These are phyloP conservation scores for Fusarium graminum DNA, from an alignment of 2,329 filamentous ascomycete genomes.

Conservation along the genomic window DNA sequence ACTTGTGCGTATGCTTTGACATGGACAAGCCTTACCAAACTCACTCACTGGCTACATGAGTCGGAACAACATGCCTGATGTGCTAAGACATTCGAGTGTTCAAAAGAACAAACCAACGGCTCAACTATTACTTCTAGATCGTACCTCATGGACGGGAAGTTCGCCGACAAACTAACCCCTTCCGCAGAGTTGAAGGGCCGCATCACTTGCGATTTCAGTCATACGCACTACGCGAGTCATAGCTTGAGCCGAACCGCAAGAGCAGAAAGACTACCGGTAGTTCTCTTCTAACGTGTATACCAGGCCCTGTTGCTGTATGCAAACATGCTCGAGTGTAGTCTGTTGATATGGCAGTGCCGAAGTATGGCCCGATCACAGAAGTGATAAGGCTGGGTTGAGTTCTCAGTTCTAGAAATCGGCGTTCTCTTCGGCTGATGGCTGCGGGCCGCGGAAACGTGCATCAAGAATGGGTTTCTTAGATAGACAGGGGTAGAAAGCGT, in stretches of 20 bases:
- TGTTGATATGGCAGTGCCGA: background rate
- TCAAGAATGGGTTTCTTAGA: constrained; percentile 1
- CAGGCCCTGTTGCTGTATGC: too few species aligned
- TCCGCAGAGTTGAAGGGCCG: too few species aligned
- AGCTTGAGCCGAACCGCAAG: too few species aligned
- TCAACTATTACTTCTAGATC: too few species aligned
- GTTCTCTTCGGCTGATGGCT: constrained; percentile 5
- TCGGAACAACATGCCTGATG: constrained; percentile 3
- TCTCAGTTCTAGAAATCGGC: background rate
- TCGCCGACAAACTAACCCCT: too few species aligned
- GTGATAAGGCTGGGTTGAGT: constrained; percentile 22
- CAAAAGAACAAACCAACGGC: too few species aligned
- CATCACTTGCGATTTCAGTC: too few species aligned
- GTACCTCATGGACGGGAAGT: too few species aligned
- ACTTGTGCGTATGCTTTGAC: constrained; percentile 2
- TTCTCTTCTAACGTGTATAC: background rate
- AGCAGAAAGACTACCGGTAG: too few species aligned
- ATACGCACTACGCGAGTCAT: too few species aligned
- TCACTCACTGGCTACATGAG: constrained; percentile 10
- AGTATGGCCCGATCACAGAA: constrained; percentile 1
- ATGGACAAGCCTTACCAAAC: constrained; percentile 2
- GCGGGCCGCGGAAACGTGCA: constrained; percentile 22
- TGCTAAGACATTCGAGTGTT: too few species aligned
- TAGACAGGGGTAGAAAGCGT: background rate
- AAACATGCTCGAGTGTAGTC: background rate